Percentiles rank a stretch among this genome's conserved stretches.
Conservation (phyloP, 768 basidiomycete genomes). For the Crucibulum laeve region DNA sequence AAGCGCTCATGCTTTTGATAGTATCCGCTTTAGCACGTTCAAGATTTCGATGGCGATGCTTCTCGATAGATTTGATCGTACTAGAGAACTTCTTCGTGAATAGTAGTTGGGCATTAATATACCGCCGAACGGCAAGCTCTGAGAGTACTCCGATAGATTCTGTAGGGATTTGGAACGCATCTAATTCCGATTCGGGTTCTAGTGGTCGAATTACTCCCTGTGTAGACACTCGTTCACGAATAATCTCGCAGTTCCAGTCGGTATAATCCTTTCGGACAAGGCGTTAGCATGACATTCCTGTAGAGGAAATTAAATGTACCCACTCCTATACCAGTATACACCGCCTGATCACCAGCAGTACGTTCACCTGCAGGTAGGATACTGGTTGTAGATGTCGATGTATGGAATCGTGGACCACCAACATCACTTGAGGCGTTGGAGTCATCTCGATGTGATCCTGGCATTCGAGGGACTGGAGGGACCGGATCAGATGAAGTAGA, state of each 20-base stretch:
- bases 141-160: constrained; percentile 72
- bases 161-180: constrained; percentile 58
- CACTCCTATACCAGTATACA: constrained; percentile 53
- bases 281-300: neutral
- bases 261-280: constrained; percentile 23
- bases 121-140: constrained; percentile 74
- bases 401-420: constrained; percentile 29
- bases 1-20: constrained; percentile 43
- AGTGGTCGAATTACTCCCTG: constrained; percentile 79
- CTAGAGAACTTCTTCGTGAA: constrained; percentile 69
- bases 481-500: neutral
- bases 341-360: constrained; percentile 55
- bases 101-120: constrained; percentile 51
- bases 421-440: constrained; percentile 24
- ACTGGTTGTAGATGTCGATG: constrained; percentile 8
- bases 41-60: constrained; percentile 59
- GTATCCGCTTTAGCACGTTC: constrained; percentile 63
- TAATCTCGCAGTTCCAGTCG: constrained; percentile 59
- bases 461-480: neutral
- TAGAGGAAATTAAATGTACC: constrained; percentile 7
- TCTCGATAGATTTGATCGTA: constrained; percentile 55
- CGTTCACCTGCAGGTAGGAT: constrained; percentile 16
- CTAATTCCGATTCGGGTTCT: constrained; percentile 65
- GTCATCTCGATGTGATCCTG: constrained; percentile 1
- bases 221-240: constrained; percentile 86